phyloP scores from a whole-genome alignment of 2,329 filamentous ascomycete species.

The Claviceps cyperi region DNA sequence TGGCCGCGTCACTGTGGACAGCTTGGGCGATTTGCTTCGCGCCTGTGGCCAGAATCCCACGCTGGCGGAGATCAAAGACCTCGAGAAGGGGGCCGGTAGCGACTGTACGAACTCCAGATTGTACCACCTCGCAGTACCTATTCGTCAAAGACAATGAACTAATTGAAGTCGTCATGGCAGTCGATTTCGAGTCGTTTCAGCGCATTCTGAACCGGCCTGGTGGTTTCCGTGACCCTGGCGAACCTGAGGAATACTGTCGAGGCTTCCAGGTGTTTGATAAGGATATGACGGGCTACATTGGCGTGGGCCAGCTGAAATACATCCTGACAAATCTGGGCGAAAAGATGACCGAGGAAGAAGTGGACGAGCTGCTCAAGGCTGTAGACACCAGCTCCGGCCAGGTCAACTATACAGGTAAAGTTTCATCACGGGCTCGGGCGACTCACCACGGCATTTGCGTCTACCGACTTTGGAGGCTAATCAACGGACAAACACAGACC shows the following conservation, averaged over 20 bases:
- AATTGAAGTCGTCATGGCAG: conserved; percentile 30
- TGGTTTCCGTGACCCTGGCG: conserved; percentile 94
- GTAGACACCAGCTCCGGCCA: conserved; percentile 92
- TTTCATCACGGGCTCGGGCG: background rate
- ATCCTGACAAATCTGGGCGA: conserved; percentile 95
- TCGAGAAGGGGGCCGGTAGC: conserved; percentile 77
- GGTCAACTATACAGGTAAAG: conserved; percentile 89
- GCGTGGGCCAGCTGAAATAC: conserved; percentile 94
- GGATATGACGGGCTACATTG: conserved; percentile 95
- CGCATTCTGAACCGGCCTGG: conserved; percentile 94
- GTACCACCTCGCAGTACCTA: background rate
- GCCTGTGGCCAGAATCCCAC: conserved; percentile 98
- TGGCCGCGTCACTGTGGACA: conserved; percentile 74
- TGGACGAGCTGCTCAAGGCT: conserved; percentile 95
- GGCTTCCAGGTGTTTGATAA: conserved; percentile 99
- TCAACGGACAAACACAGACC: conserved; percentile 36
- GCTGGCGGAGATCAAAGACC: conserved; percentile 76
- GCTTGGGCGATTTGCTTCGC: conserved; percentile 83
- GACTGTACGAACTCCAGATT: conserved; percentile 62
- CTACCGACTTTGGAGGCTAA: conserved; percentile 3
- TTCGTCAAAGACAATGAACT: background rate
- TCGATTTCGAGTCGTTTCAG: conserved; percentile 95
- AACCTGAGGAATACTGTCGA: conserved; percentile 95
- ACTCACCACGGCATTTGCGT: background rate
- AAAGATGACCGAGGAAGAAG: conserved; percentile 98